These are phyloP conservation scores for Lactarius deliciosus DNA, from an alignment of 768 basidiomycete species.

Conservation along the genomic window DNA sequence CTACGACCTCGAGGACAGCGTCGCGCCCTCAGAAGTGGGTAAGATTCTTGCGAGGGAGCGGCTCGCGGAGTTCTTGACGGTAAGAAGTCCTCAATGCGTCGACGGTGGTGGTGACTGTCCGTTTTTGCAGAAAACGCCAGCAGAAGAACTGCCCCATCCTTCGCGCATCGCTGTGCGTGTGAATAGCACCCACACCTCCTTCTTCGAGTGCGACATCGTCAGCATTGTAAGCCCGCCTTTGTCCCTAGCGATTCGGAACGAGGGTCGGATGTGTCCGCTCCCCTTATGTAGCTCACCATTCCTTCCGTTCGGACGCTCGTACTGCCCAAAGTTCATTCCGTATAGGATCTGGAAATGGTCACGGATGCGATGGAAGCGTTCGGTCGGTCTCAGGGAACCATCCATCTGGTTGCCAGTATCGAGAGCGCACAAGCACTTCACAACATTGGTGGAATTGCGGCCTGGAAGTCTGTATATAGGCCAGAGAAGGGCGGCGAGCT, in stretches of 20 bases:
- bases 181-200: conserved; percentile 63
- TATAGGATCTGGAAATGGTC: conserved; percentile 61
- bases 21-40: conserved; percentile 57
- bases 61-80: conserved; percentile 56
- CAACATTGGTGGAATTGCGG: conserved; percentile 67
- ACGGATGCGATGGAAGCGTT: conserved; percentile 46
- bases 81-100: conserved; percentile 33
- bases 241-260: not conserved
- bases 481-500: conserved; percentile 51
- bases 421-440: conserved; percentile 78
- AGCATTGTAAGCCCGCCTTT: conserved; percentile 48
- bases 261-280: not conserved
- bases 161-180: conserved; percentile 67
- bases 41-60: conserved; percentile 60
- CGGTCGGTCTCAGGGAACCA: conserved; percentile 36
- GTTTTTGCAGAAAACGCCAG: conserved; percentile 13
- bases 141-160: conserved; percentile 41
- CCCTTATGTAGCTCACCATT: conserved; percentile 45
- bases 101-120: not conserved
- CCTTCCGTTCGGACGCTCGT: conserved; percentile 63
- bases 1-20: conserved; percentile 89
- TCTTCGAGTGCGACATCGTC: conserved; percentile 62
- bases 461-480: conserved; percentile 56
- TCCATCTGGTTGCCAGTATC: conserved; percentile 75
- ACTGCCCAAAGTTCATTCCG: conserved; percentile 80